Percentiles rank a stretch among this genome's conserved stretches.
These are phyloP conservation scores for Ceratocystis eucalypticola DNA, from an alignment of 2,329 filamentous ascomycete species.

Conservation along the genomic window DNA sequence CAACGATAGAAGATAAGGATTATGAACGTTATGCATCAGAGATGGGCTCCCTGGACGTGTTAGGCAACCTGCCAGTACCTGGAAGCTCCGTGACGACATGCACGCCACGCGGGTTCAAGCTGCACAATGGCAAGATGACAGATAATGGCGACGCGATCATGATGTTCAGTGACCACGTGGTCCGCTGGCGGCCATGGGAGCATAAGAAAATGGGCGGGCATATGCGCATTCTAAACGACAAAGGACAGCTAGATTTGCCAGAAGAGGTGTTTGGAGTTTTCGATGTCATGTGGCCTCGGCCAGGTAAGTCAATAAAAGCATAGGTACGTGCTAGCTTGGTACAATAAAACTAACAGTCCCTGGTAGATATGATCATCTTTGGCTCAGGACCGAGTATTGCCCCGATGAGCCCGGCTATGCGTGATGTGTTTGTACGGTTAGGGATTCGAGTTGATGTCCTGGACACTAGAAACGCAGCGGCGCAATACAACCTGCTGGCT, in stretches of 20 bases:
- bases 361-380: slow-evolving; percentile 70
- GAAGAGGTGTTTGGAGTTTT: slow-evolving; percentile 61
- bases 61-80: slow-evolving; percentile 60
- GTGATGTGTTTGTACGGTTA: slow-evolving; percentile 56
- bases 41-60: slow-evolving; percentile 49
- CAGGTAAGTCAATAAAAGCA: slow-evolving; percentile 44
- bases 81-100: slow-evolving; percentile 76
- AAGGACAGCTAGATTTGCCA: slow-evolving; percentile 68
- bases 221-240: slow-evolving; percentile 51
- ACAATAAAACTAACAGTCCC: neutral
- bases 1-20: neutral
- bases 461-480: slow-evolving; percentile 85
- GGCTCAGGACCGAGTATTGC: slow-evolving; percentile 65
- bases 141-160: slow-evolving; percentile 57
- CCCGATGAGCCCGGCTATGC: slow-evolving; percentile 63
- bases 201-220: slow-evolving; percentile 22
- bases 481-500: slow-evolving; percentile 89
- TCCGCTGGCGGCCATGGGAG: slow-evolving; percentile 76
- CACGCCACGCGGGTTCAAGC: slow-evolving; percentile 66
- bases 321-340: neutral
- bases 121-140: slow-evolving; percentile 68
- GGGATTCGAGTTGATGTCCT: slow-evolving; percentile 79
- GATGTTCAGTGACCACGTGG: slow-evolving; percentile 75
- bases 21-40: slow-evolving; percentile 10
- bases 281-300: slow-evolving; percentile 71